Base-by-base conservation (phyloP, 495 filamentous ascomycete species). In the Copromyces sp. region DNA sequence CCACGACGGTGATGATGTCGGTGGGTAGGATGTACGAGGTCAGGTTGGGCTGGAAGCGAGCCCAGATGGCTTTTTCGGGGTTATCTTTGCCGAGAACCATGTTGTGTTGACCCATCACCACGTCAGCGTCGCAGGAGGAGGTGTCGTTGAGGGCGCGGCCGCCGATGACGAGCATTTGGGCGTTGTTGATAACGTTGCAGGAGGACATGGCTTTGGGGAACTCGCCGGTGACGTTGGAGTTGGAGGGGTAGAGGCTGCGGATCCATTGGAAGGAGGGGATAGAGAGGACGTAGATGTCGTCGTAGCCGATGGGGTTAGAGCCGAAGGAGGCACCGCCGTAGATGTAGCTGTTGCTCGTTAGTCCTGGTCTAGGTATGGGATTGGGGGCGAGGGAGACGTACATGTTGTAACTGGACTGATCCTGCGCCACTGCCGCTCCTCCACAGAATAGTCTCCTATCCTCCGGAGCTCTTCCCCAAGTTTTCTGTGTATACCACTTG, bases 361-460 rank as follows among this genome's bases (percentile, higher is more conserved):
- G 72, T 37, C 9, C 16, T 9, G 9, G 9, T n/a, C 24, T 17
- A 40, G 8, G 14, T 39, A 40, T 5, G 14, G 37, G 9, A 38
- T 24, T 4, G 68, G 38, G 17, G 39, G 9, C 11, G 2, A 38
- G 69, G 12, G 35, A 37, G 17, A 12, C 70, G 65, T 42, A 77
- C 76, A 78, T 75, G 45, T 76, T 78, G 65, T 78, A 78, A 37
- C 73, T 75, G 0, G 75, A 76, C 37, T 78, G 76, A 37, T 78
- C 76, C 9, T 53, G 68, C 37, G 76, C 75, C 70, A 75, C 76
- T 0, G 73, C 73, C 11, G 76, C 76, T 16, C 76, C 76, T 20
- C 71, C 75, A 35, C 75, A 78, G 6, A 78, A 78, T 20, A 71
- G 42, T 17, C 73, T 12, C 24, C 76, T 39, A 38, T 35, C 69